A percentile compares a stretch with the other conserved stretches of the same genome.
Evolutionary conservation across 2,329 filamentous ascomycete species (phyloP).

Genomic region (Beauveria rudraprayagi): DNA sequence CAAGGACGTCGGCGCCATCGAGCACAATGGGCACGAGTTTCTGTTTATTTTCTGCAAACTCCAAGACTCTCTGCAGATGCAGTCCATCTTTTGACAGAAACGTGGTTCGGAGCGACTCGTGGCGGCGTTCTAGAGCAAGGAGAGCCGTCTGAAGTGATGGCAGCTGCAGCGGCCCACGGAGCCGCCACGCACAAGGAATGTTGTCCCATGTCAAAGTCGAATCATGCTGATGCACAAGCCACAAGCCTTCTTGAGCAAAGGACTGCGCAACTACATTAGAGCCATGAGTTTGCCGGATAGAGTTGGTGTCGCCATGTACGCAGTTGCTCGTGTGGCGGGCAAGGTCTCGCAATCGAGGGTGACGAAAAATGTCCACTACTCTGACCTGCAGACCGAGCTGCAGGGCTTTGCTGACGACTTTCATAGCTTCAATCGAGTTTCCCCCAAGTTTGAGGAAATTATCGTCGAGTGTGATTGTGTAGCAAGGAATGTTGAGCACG

Average conservation of each 20-base stretch:
- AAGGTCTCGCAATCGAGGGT: neutral
- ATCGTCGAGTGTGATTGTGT: slow-evolving; percentile 27
- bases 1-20: neutral
- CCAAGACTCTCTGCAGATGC: neutral
- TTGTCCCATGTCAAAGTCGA: slow-evolving; percentile 9
- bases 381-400: slow-evolving; percentile 27
- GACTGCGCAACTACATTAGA: slow-evolving; percentile 14
- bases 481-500: neutral
- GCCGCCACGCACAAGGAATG: slow-evolving; percentile 8
- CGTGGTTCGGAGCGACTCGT: slow-evolving; percentile 12
- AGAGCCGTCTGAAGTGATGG: slow-evolving; percentile 7
- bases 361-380: slow-evolving; percentile 27
- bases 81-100: neutral
- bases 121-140: slow-evolving; percentile 9
- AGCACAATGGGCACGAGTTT: neutral
- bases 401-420: slow-evolving; percentile 20
- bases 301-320: neutral
- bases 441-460: slow-evolving; percentile 39
- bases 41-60: neutral
- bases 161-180: slow-evolving; percentile 9
- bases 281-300: neutral
- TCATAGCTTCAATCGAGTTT: slow-evolving; percentile 38
- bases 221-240: slow-evolving; percentile 14
- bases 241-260: slow-evolving; percentile 13
- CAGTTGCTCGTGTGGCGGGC: neutral